phyloP scores from a whole-genome alignment of 306 rosid genomes.

The Prunus kanzakura region DNA sequence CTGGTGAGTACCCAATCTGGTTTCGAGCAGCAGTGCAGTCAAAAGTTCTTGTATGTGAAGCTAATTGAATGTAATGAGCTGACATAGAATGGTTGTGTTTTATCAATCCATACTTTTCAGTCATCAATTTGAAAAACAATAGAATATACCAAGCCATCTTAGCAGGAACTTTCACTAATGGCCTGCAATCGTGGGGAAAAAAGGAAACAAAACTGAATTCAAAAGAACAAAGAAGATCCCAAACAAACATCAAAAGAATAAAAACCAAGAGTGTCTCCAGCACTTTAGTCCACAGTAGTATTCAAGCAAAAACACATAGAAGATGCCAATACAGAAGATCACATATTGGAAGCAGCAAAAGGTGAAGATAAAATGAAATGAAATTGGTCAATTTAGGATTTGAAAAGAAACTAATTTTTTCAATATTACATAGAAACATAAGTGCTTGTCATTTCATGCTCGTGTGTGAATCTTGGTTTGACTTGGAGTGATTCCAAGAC shows the following conservation, averaged over 20 bases:
- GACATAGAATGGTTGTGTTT: constrained; percentile 45
- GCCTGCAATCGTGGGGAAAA: constrained; percentile 53
- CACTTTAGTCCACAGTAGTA: background rate
- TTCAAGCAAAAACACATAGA: background rate
- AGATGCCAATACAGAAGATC: constrained; percentile 11
- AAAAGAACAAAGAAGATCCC: background rate
- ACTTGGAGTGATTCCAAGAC: background rate
- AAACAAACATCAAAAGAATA: constrained; percentile 22
- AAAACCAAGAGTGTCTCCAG: constrained; percentile 1
- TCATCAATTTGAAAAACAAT: constrained; percentile 47
- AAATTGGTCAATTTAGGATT: background rate
- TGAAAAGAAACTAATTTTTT: background rate
- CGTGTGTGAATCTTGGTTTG: too few relatives aligned
- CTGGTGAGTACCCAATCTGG: constrained; percentile 62
- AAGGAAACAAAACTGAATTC: constrained; percentile 9
- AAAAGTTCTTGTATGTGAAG: constrained; percentile 60
- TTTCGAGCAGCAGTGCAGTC: constrained; percentile 63
- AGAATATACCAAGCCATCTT: constrained; percentile 49
- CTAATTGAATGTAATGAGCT: constrained; percentile 55
- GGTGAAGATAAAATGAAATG: background rate
- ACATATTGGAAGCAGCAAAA: background rate
- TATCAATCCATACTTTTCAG: constrained; percentile 46
- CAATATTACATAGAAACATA: too few relatives aligned
- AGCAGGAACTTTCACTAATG: constrained; percentile 65
- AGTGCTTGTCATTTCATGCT: too few relatives aligned